phyloP scores from a whole-genome alignment of 768 basidiomycete genomes.

The Kwoniella europaea region DNA sequence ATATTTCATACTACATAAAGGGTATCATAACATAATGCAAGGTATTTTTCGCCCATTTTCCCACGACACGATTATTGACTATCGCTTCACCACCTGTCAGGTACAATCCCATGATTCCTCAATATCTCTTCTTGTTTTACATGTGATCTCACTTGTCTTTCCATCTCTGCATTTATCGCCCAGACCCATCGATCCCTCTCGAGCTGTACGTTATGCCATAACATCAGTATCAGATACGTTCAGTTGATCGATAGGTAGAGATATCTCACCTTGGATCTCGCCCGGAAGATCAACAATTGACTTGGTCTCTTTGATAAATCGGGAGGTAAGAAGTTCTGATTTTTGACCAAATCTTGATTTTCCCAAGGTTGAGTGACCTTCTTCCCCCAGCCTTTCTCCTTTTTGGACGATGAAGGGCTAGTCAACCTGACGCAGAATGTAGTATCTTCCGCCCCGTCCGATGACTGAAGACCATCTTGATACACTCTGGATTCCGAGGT shows the following conservation, averaged over 20 bases:
- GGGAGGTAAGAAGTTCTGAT: constrained; percentile 60
- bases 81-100: constrained; percentile 21
- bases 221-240: not conserved
- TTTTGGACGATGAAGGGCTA: constrained; percentile 60
- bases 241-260: not conserved
- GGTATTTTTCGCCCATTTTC: not conserved
- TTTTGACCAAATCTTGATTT: constrained; percentile 14
- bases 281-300: constrained; percentile 46
- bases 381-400: constrained; percentile 37
- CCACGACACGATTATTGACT: not conserved
- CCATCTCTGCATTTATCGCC: constrained; percentile 88
- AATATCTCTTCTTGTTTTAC: constrained; percentile 69
- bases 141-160: constrained; percentile 71
- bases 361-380: constrained; percentile 42
- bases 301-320: constrained; percentile 62
- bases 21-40: not conserved
- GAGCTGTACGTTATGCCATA: constrained; percentile 61
- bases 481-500: constrained; percentile 70
- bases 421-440: constrained; percentile 69
- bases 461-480: constrained; percentile 82
- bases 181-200: constrained; percentile 96
- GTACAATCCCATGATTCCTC: constrained; percentile 69
- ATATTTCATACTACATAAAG: not conserved
- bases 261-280: constrained; percentile 53
- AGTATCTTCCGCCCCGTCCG: constrained; percentile 85